phyloP scores from a whole-genome alignment of 306 rosid species.

The Luffa acutangula region DNA sequence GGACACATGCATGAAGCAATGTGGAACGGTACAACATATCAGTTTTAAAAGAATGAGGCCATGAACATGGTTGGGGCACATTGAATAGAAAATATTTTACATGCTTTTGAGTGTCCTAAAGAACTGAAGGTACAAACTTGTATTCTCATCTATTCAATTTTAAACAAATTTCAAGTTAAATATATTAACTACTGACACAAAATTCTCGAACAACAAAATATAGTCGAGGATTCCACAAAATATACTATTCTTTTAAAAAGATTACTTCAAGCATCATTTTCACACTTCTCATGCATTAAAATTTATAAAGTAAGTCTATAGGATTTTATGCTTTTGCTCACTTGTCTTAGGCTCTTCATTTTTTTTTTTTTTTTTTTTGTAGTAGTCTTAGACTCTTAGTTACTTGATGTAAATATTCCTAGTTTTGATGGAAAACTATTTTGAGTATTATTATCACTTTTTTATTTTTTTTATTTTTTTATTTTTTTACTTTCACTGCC shows the following conservation, averaged over 20 bases:
- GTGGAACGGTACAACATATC: neutral
- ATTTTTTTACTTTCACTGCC: neutral
- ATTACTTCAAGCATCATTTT: neutral
- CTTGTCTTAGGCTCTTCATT: neutral
- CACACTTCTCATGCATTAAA: neutral
- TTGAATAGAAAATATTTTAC: neutral
- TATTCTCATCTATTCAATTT: neutral
- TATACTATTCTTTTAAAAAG: neutral
- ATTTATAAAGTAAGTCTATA: neutral
- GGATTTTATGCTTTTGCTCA: neutral
- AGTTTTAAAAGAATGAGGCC: neutral
- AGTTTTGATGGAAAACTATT: neutral
- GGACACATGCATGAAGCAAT: neutral
- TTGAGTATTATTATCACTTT: neutral
- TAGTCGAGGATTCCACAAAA: neutral
- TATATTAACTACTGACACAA: no score
- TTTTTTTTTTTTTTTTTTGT: no score
- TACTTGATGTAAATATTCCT: neutral
- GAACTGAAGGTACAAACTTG: neutral
- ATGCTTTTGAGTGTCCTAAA: neutral
- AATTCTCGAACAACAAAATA: neutral
- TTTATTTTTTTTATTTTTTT: no score
- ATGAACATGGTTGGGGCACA: neutral
- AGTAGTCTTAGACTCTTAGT: neutral
- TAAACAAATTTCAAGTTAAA: neutral